Evolutionary conservation across 2,329 filamentous ascomycete species (phyloP), one percentile per base, ranked within the genome.

Genomic region (Blumeriella jaapii): DNA sequence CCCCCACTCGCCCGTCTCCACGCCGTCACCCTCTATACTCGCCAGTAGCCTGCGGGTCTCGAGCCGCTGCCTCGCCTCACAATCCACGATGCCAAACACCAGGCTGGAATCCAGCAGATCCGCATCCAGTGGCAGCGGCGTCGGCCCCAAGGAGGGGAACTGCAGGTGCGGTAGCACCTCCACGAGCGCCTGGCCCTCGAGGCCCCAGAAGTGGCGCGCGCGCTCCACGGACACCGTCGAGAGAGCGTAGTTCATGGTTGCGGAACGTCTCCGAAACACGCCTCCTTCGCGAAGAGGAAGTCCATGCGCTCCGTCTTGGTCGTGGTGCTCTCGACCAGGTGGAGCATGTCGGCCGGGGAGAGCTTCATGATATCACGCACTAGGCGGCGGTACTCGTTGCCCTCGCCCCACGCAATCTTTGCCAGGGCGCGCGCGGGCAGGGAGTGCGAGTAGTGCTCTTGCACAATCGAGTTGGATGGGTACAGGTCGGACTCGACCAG

Each of bases 341-440:
- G 45, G 2, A 54, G 35, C 7, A 55, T 29, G 24, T 52, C 51
- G 4, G 38, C 39, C 3, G 52, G 52, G 11, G 37, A 41, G 9
- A 51, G 40, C 34, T 53, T 53, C 34, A 52, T 46, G 17, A 55
- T 46, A 31, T 47, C 46, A 3, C 42, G 31, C 5, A 54, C 39
- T 1, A 54, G 39, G 2, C 35, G 31, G 14, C 43, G 40, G 31
- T 54, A 48, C 10, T 44, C 39, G n/a, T 35, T 40, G 15, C 47
- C 51, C 20, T 51, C 38, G 17, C 52, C 52, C 52, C 52, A 55
- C n/a, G 45, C 51, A 5, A 54, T 42, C 11, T 50, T 49, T n/a
- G 40, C 43, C 2, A 53, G 36, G 3, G 43, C 39, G 13, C 39
- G 29, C 6, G 44, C 36, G 13, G 52, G 43, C 5, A 53, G 32